Conservation (phyloP, 768 basidiomycete species). For the Podaxis rugospora region DNA sequence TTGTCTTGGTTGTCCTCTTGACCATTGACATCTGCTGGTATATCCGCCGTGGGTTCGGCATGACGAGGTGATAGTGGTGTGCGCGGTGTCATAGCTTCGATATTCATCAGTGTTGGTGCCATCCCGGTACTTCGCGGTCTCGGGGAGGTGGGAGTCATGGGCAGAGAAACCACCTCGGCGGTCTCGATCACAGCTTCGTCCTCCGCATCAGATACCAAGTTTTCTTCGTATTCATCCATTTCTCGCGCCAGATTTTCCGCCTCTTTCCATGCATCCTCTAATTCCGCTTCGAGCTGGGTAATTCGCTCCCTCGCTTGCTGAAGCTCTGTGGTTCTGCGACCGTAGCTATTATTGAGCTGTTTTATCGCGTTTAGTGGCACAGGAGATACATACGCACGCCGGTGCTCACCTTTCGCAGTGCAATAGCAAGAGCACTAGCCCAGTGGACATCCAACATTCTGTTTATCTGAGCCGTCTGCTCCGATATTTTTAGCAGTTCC, state of each 20-base stretch:
- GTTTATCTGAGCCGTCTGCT: slow-evolving; percentile 63
- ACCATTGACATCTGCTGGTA: slow-evolving; percentile 10
- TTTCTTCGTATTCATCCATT: slow-evolving; percentile 58
- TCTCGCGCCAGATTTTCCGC: slow-evolving; percentile 71
- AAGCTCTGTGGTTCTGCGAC: slow-evolving; percentile 58
- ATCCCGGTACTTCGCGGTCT: slow-evolving; percentile 15
- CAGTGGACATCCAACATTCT: slow-evolving; percentile 61
- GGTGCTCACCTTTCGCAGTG: slow-evolving; percentile 57
- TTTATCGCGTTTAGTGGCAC: neutral
- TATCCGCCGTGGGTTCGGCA: slow-evolving; percentile 10
- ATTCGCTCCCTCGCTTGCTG: slow-evolving; percentile 41
- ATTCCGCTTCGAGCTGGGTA: slow-evolving; percentile 57
- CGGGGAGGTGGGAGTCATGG: slow-evolving; percentile 19
- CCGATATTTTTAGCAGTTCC: slow-evolving; percentile 51
- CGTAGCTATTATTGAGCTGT: slow-evolving; percentile 68
- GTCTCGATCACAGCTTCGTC: slow-evolving; percentile 39
- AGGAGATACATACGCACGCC: neutral
- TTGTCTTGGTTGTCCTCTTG: slow-evolving; percentile 8
- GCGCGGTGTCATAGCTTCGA: slow-evolving; percentile 16
- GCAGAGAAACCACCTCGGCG: slow-evolving; percentile 41
- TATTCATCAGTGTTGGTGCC: slow-evolving; percentile 13
- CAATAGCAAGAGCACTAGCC: slow-evolving; percentile 74
- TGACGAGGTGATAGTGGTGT: slow-evolving; percentile 16
- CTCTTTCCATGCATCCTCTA: slow-evolving; percentile 78
- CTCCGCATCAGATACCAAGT: slow-evolving; percentile 25